Evolutionary conservation across 805 yeast genomes (phyloP), one percentile per base, ranked within the genome.

Genomic region (Spathaspora passalidarum): DNA sequence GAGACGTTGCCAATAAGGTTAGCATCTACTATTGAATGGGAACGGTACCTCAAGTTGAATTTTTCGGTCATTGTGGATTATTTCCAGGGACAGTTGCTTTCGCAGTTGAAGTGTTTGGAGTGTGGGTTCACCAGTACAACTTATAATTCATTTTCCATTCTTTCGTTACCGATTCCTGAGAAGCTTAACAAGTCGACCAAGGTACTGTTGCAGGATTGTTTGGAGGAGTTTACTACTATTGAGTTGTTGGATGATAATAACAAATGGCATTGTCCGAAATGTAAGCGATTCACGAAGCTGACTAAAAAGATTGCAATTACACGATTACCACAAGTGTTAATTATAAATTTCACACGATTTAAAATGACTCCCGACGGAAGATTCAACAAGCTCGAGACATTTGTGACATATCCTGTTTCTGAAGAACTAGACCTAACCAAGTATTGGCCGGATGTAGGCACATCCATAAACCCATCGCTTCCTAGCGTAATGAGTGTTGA

Each of bases 1-100:
- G 98, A 91, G 59, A 65, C 65, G 21, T 64, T 88, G 56, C 86
- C 95, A 0, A 74, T 89, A 2, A 73, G 96, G 47, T 71, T 86
- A 20, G 97, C 96, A 0, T 83, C 96, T 0, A 79, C 94, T 0
- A 80, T 89, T 42, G 97, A 91, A 60, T 91, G 98, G 98, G 96
- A 88, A 57, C 70, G 95, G 47, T 89, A 89, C 60, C 68, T 88
- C 45, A 82, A 81, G 47, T 77, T 87, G 17, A 89, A 91, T 59
- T 82, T 84, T 52, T 88, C 96, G 34, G 75, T 84, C 1, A 76
- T 91, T 19, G 94, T 87, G 2, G 91, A 87, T 53, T 76, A 81
- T 43, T 88, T 88, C 61, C 96, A 88, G 60, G 98, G 97, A 1
- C 97, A 91, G 63, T 86, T 84, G 56, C 75, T 86, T 41, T 86